phyloP scores from a whole-genome alignment of 2,329 filamentous ascomycete species.

The Fusarium sacchari region DNA sequence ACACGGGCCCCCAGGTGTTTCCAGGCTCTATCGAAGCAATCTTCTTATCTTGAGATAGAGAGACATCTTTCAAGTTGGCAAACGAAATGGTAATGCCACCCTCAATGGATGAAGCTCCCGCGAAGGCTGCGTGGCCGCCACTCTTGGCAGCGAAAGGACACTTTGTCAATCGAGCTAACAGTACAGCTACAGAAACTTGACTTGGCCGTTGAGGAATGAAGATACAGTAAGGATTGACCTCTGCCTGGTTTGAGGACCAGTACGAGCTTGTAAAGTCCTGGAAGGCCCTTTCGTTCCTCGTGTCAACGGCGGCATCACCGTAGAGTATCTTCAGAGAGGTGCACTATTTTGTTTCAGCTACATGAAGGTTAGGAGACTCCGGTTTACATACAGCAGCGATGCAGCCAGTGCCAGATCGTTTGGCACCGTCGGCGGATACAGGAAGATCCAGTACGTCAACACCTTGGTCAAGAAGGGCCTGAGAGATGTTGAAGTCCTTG shows the following conservation, averaged over 20 bases:
- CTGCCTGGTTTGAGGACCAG: slow-evolving; percentile 22
- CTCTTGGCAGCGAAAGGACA: slow-evolving; percentile 51
- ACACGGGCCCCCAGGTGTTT: slow-evolving; percentile 53
- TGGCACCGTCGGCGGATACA: background rate
- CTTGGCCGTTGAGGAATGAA: slow-evolving; percentile 13
- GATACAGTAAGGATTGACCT: slow-evolving; percentile 19
- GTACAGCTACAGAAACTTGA: slow-evolving; percentile 6
- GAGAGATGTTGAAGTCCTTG: slow-evolving; percentile 12
- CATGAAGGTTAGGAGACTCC: accelerated
- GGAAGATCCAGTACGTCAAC: slow-evolving; percentile 11
- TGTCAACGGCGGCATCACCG: slow-evolving; percentile 14
- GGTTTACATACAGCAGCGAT: slow-evolving; percentile 5
- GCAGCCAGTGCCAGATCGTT: background rate
- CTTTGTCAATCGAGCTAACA: slow-evolving; percentile 15
- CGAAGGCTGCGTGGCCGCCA: slow-evolving; percentile 57
- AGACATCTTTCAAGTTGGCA: slow-evolving; percentile 48
- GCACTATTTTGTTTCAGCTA: background rate
- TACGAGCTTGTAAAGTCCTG: background rate
- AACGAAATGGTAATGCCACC: slow-evolving; percentile 51
- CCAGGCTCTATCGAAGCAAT: slow-evolving; percentile 52
- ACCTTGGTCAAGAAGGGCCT: slow-evolving; percentile 20
- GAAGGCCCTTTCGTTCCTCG: background rate
- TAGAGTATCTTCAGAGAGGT: slow-evolving; percentile 21
- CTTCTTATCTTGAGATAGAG: slow-evolving; percentile 44
- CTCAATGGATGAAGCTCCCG: slow-evolving; percentile 51